phyloP scores from a whole-genome alignment of 768 basidiomycete species.

The Suillus bovinus region DNA sequence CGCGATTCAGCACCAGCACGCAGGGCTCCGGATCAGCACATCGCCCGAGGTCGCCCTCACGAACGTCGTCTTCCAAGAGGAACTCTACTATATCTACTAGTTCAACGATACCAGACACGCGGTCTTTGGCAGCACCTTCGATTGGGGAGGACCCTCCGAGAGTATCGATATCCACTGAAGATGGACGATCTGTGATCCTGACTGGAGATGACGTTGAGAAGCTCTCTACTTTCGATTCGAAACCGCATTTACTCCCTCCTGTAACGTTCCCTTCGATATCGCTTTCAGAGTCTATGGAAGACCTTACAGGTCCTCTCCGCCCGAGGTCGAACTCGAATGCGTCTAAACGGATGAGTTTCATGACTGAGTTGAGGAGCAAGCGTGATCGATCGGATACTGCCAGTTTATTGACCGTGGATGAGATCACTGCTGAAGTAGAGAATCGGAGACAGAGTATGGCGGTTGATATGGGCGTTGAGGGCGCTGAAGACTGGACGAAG shows the following conservation, averaged over 20 bases:
- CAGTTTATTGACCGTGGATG: slow-evolving; percentile 92
- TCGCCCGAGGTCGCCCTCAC: slow-evolving; percentile 40
- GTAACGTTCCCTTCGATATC: slow-evolving; percentile 79
- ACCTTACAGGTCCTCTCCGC: slow-evolving; percentile 41
- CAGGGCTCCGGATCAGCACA: slow-evolving; percentile 29
- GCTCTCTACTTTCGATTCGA: slow-evolving; percentile 27
- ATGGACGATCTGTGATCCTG: slow-evolving; percentile 66
- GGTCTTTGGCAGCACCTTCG: slow-evolving; percentile 18
- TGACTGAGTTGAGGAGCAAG: slow-evolving; percentile 79
- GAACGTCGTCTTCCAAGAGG: slow-evolving; percentile 50
- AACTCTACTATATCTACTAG: slow-evolving; percentile 34
- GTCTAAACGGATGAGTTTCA: slow-evolving; percentile 73
- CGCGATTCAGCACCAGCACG: slow-evolving; percentile 39
- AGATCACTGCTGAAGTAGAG: slow-evolving; percentile 96
- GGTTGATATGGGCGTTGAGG: slow-evolving; percentile 45
- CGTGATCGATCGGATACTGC: slow-evolving; percentile 88
- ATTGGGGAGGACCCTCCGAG: slow-evolving; percentile 58
- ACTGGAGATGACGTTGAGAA: slow-evolving; percentile 47
- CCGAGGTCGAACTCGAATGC: slow-evolving; percentile 46
- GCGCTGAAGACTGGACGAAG: slow-evolving; percentile 72
- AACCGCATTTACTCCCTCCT: slow-evolving; percentile 70
- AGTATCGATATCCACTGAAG: slow-evolving; percentile 74
- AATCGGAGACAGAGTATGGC: slow-evolving; percentile 54
- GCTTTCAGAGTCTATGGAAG: slow-evolving; percentile 75
- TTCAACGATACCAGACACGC: slow-evolving; percentile 40